A percentile compares a stretch with the other conserved stretches of the same genome.
These are phyloP conservation scores for Dryadomyces quercivorus DNA, from an alignment of 2,329 filamentous ascomycete genomes.

Conservation along the genomic window DNA sequence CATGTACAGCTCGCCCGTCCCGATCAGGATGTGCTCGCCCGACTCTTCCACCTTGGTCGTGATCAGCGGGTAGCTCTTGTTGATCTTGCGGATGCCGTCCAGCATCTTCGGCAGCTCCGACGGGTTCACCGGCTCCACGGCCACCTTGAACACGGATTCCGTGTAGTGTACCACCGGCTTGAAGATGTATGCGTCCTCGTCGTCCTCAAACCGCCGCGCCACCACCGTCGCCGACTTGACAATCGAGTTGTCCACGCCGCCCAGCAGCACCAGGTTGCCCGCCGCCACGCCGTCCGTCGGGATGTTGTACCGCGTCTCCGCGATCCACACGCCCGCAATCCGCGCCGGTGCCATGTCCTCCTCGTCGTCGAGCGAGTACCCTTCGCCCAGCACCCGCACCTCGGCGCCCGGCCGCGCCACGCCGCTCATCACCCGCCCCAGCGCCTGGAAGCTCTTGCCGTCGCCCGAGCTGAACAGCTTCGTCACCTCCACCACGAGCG, in stretches of 20 bases:
- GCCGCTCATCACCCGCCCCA: constrained; percentile 87
- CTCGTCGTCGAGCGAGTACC: constrained; percentile 92
- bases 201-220: constrained; percentile 63
- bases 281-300: constrained; percentile 85
- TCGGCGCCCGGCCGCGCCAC: constrained; percentile 70
- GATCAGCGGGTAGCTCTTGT: constrained; percentile 94
- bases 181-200: constrained; percentile 94
- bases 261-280: constrained; percentile 84
- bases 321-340: constrained; percentile 77
- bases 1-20: constrained; percentile 98
- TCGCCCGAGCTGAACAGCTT: constrained; percentile 88
- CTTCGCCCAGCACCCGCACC: constrained; percentile 86
- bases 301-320: constrained; percentile 86
- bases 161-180: constrained; percentile 88
- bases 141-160: constrained; percentile 94
- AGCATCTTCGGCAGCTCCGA: constrained; percentile 98
- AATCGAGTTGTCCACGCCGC: constrained; percentile 93
- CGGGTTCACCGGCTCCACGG: constrained; percentile 94
- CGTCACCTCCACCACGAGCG: constrained; percentile 80
- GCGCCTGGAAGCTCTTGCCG: constrained; percentile 80
- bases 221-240: constrained; percentile 94
- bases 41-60: constrained; percentile 97
- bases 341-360: constrained; percentile 91
- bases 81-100: constrained; percentile 89
- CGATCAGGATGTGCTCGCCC: constrained; percentile 87